Evolutionary conservation across 306 rosid genomes (phyloP), one percentile per base, ranked within the genome.

Genomic region (Trichosanthes truncata): DNA sequence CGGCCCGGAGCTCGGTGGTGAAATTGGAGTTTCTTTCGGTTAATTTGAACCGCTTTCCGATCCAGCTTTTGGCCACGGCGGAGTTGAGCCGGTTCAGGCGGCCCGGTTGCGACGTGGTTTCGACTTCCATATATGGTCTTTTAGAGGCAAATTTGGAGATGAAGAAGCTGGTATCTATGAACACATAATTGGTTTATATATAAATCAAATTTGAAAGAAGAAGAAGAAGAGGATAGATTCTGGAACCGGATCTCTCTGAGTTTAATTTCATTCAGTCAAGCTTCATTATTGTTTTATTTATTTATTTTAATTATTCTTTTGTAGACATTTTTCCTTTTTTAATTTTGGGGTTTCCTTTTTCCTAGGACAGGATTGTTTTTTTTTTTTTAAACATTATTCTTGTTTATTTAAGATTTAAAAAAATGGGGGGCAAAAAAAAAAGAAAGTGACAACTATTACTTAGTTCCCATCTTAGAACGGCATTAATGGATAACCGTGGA

Each of bases 1-100:
- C 99, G 48, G 98, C 99, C 0, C 99, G 96, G 84, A 96, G 92
- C 82, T 96, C 98, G 36, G 99, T 96, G 74, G 99, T 96, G 93
- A 96, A 96, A 76, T 80, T 96, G 72, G 99, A 68, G 48, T 89
- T 91, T 14, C 99, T 87, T 21, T 96, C 87, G 31, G 90, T 52
- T 66, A 96, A 87, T 43, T 93, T 96, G 96, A 96, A 96, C 35
- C 86, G 83, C 56, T 88, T 90, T 29, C 99, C 99, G 23, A 76
- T 76, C 80, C 94, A 84, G 74, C 40, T 84, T 8, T 84, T 63
- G 29, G 90, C 91, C 0, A 90, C 89, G 79, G 79, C 85, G 1
- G 78, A 51, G 84, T 93, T 96, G 18, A 96, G 83, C 1, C 92
- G 87, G 17, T 87, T 87, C 45, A 96, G 75, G 6, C 87, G 88